These are phyloP conservation scores for Mixia osmundae DNA, from an alignment of 1,284 basidiomycete genomes.

Conservation along the genomic window DNA sequence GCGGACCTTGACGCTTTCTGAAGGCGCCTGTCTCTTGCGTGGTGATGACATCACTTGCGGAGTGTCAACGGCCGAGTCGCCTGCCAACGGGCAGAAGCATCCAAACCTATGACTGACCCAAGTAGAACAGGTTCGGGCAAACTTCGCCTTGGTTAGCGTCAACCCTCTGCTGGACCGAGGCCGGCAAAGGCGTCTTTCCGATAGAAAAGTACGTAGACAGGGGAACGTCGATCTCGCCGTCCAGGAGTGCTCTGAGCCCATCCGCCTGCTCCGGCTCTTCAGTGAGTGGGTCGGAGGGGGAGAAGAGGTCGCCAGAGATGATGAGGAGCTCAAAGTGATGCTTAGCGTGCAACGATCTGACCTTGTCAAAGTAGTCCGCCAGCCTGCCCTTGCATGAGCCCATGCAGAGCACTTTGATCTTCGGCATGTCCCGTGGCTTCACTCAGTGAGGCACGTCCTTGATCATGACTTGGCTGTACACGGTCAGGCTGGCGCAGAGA, in stretches of 20 bases:
- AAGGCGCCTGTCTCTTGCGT: slow-evolving; percentile 6
- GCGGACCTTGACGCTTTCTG: neutral
- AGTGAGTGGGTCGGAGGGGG: no score
- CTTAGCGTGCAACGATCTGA: slow-evolving; percentile 66
- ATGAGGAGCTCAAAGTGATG: slow-evolving; percentile 80
- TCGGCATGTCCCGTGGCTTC: no score
- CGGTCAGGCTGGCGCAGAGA: no score
- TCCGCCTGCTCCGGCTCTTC: slow-evolving; percentile 27
- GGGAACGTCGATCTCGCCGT: slow-evolving; percentile 49
- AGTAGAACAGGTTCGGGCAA: slow-evolving; percentile 57
- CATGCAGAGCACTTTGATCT: no score
- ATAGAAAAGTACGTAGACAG: slow-evolving; percentile 81
- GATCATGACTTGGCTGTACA: no score
- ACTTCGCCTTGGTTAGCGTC: slow-evolving; percentile 50
- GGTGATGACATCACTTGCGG: neutral
- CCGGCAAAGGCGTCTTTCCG: slow-evolving; percentile 48
- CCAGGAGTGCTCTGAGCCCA: slow-evolving; percentile 37
- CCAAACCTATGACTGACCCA: slow-evolving; percentile 24
- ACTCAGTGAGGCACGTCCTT: no score
- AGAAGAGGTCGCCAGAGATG: slow-evolving; percentile 78
- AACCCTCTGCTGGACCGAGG: slow-evolving; percentile 44
- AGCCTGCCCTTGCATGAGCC: no score
- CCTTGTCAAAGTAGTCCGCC: slow-evolving; percentile 62
- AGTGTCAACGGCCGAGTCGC: neutral
- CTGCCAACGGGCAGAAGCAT: neutral